A percentile compares a stretch with the other conserved stretches of the same genome.
Conservation (phyloP, 768 basidiomycete genomes). For the Gelatoporia subvermispora region DNA sequence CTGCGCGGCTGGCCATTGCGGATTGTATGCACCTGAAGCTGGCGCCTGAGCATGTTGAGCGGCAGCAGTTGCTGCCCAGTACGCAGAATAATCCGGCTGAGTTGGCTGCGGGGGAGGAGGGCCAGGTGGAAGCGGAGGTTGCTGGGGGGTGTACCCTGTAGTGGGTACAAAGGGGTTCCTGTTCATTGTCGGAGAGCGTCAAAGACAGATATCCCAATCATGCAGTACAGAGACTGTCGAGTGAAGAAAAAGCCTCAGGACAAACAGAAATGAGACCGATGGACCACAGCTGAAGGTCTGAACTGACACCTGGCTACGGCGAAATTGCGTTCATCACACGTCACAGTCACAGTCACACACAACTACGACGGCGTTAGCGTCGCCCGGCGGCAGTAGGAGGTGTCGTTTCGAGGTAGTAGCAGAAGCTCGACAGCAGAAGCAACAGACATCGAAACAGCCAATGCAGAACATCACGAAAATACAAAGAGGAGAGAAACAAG, state of each 20-base stretch:
- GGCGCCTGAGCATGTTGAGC: constrained; percentile 48
- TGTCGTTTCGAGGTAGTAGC: neutral
- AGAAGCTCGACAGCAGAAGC: too few relatives aligned
- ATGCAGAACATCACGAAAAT: constrained; percentile 6
- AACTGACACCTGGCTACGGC: too few relatives aligned
- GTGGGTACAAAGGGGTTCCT: constrained; percentile 80
- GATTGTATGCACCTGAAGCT: constrained; percentile 47
- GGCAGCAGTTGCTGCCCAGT: constrained; percentile 62
- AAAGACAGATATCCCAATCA: too few relatives aligned
- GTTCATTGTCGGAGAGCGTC: constrained; percentile 49
- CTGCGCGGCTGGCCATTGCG: constrained; percentile 65
- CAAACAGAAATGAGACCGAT: constrained; percentile 2
- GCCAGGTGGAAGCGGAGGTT: constrained; percentile 77
- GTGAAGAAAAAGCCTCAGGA: neutral
- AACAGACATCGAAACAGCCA: neutral
- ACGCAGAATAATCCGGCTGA: constrained; percentile 71
- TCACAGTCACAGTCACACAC: neutral
- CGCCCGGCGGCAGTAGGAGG: too few relatives aligned
- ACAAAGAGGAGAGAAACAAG: neutral
- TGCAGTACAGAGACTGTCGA: neutral
- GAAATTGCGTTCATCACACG: too few relatives aligned
- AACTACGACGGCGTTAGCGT: neutral
- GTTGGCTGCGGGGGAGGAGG: constrained; percentile 65
- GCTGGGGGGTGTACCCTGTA: constrained; percentile 62
- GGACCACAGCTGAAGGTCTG: neutral